Conservation (phyloP, 1,139 yeast genomes). For the Barnettozyma hawaiiensis region DNA sequence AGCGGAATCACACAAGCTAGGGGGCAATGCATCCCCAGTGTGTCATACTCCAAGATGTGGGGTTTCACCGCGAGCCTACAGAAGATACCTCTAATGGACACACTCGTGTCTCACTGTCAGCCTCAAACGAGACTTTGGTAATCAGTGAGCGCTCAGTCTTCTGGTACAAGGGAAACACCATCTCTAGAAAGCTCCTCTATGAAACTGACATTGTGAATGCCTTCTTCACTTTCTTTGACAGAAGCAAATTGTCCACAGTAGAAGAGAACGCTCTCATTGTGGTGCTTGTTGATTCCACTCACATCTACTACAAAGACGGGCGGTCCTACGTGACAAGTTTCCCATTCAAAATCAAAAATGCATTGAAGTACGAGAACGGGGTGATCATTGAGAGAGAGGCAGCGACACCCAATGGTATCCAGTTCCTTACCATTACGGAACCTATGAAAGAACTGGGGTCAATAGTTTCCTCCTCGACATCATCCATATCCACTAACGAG, state of each 20-base stretch:
- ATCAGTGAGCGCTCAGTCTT: conserved; percentile 32
- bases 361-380: conserved; percentile 59
- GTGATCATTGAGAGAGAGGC: conserved; percentile 47
- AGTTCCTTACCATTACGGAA: conserved; percentile 59
- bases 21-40: conserved; percentile 7
- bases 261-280: conserved; percentile 40
- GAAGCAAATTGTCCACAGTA: conserved; percentile 4
- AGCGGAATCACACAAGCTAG: neutral
- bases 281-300: conserved; percentile 44
- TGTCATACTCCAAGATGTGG: conserved; percentile 5
- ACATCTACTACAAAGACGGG: conserved; percentile 56
- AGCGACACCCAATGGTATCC: conserved; percentile 29
- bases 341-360: conserved; percentile 55
- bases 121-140: conserved; percentile 27
- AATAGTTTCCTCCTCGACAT: conserved; percentile 64
- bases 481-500: conserved; percentile 57
- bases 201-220: conserved; percentile 45
- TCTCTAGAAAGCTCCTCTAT: conserved; percentile 45
- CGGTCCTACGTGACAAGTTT: conserved; percentile 52
- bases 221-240: conserved; percentile 41
- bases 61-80: conserved; percentile 1
- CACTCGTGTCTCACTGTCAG: conserved; percentile 1
- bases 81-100: neutral
- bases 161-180: conserved; percentile 45
- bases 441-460: conserved; percentile 66